A percentile compares a stretch with the other conserved stretches of the same genome.
Conservation (phyloP, 305 asterid species). For the Andrographis paniculata region DNA sequence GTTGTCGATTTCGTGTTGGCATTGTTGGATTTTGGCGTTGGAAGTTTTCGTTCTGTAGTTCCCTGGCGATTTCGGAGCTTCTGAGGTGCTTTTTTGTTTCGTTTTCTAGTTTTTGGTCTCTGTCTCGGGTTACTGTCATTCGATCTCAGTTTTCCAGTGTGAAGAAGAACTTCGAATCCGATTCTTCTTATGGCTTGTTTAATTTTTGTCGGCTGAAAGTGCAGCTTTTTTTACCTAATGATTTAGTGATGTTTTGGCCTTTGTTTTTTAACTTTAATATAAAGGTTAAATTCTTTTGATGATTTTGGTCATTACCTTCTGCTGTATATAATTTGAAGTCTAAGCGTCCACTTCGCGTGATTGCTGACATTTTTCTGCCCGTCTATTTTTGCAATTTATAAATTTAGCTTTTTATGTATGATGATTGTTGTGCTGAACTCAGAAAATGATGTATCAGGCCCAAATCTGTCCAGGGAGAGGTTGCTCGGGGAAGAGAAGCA, state of each 20-base stretch:
- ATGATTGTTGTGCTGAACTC: conserved; percentile 3
- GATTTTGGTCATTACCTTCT: conserved; percentile 8
- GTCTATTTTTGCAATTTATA: conserved; percentile 5
- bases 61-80: not conserved
- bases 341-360: conserved; percentile 20
- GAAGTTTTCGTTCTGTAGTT: conserved; percentile 6
- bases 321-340: conserved; percentile 13
- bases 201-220: conserved; percentile 15
- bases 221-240: conserved; percentile 27
- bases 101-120: too few species aligned
- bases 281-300: conserved; percentile 14
- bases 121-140: conserved; percentile 3
- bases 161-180: conserved; percentile 22
- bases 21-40: conserved; percentile 2
- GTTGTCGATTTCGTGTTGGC: not conserved
- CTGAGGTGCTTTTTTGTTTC: too few species aligned
- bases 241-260: conserved; percentile 19
- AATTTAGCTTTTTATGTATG: not conserved
- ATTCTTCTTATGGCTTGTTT: conserved; percentile 20
- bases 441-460: conserved; percentile 13
- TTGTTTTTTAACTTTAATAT: conserved; percentile 5
- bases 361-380: conserved; percentile 6
- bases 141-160: conserved; percentile 39
- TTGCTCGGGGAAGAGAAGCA: conserved; percentile 10
- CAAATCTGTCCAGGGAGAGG: conserved; percentile 9